Conservation (phyloP, 2,329 filamentous ascomycete species). For the Verruconis gallopava region DNA sequence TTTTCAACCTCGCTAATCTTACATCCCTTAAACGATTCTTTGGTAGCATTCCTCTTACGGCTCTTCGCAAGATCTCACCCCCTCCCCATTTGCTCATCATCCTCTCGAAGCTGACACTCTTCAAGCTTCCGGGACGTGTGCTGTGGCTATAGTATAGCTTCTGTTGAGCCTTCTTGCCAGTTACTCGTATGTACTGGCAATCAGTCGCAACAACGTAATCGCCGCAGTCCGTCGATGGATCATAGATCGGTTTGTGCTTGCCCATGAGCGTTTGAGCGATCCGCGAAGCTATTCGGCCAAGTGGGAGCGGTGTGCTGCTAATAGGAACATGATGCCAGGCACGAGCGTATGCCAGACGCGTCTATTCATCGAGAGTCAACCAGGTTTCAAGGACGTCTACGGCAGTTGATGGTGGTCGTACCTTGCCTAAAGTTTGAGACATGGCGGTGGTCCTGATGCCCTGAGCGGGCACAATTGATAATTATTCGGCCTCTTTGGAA, state of each 20-base stretch:
- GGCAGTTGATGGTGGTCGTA: constrained; percentile 30
- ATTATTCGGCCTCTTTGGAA: too few relatives aligned
- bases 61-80: constrained; percentile 77
- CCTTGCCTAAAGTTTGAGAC: constrained; percentile 69
- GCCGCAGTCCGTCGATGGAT: constrained; percentile 95
- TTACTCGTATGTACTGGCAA: constrained; percentile 75
- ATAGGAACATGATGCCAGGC: constrained; percentile 87
- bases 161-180: constrained; percentile 83
- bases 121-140: constrained; percentile 76
- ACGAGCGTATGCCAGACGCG: constrained; percentile 88
- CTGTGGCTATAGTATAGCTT: constrained; percentile 95
- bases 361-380: constrained; percentile 40
- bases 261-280: constrained; percentile 89
- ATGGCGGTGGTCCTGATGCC: constrained; percentile 33
- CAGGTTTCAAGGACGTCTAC: constrained; percentile 12
- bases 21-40: constrained; percentile 90
- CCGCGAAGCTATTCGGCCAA: constrained; percentile 76
- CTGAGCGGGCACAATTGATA: constrained; percentile 2
- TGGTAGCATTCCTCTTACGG: constrained; percentile 92
- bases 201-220: constrained; percentile 95
- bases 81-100: constrained; percentile 93
- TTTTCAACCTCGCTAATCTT: constrained; percentile 75
- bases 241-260: constrained; percentile 97
- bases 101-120: constrained; percentile 83
- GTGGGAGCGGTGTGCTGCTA: constrained; percentile 54